Base-by-base conservation (phyloP, 2,329 filamentous ascomycete species). In the Diaporthe vexans region DNA sequence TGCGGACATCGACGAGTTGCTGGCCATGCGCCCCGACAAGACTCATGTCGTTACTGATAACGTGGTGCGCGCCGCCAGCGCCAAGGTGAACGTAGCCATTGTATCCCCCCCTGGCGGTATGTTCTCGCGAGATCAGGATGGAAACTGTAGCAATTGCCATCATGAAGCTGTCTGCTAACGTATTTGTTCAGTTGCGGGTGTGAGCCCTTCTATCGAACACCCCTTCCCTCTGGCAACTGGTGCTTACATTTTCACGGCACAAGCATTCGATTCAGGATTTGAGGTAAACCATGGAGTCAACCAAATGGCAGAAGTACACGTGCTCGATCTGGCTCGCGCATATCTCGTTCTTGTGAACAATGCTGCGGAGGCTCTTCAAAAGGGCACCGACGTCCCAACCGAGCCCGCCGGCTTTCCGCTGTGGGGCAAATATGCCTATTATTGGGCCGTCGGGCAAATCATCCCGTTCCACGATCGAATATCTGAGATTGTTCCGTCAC, bases 1-100 rank as follows among this genome's bases (percentile, higher is more conserved):
- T 8, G 57, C 57, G 3, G 72, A 77, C 52, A 74, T 74, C n/a
- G 65, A 74, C 54, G 74, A 76, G 19, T 67, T 76, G 63, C 37
- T 37, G 46, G 46, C 59, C 8, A 69, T 72, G 48, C 63, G 54
- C 15, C 61, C 73, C 21, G 51, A 56, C 11, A 71, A 67, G 33
- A 74, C 73, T 11, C 75, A 76, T 68, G 33, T 63, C 33, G 72
- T 69, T 33, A 77, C 76, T 4, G 75, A 76, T 67, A 74, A 70
- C 46, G 40, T 37, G 8, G 58, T 63, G 40, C 58, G 58, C 24
- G 24, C 37, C 40, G n/a, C 19, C 24, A 63, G 58, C 58, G 21
- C 58, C 40, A 63, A 63, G 37, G 69, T 76, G 29, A 74, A 77
- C 35, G 71, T 77, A 15, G 75, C 76, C 67, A 77, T 77, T 33